Evolutionary conservation across 768 basidiomycete species (phyloP), one percentile per base, ranked within the genome.

Genomic region (Leccinellum albellum): DNA sequence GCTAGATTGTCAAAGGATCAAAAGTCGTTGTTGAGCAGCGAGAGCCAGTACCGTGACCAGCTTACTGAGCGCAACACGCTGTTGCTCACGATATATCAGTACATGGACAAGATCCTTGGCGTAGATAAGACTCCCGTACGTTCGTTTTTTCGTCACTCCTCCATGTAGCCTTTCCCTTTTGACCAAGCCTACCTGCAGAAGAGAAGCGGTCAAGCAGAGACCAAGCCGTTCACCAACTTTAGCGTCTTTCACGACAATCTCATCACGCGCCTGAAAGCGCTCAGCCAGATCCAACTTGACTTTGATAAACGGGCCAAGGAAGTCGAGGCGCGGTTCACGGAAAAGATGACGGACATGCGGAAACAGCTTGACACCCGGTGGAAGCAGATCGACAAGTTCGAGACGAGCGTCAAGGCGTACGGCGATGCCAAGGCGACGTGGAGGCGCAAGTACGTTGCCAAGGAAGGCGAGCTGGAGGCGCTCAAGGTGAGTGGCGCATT

Each of bases 181-280:
- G 29, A 58, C 42, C 26, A 23, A 4, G 15, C 15, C 2, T 6
- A 8, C 47, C 24, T 57, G 37, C 65, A 89, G 89, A 91, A 91
- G 74, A 91, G 87, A 66, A 78, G 82, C 1, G 79, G 82, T 1
- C 82, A 88, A 59, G 86, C 85, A 0, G 91, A 94, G 70, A 91
- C 92, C 0, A 94, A 94, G 66, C 93, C 93, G 0, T 94, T 92
- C 74, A 92, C 93, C 21, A 96, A 96, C 73, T 97, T 98, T 66
- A 77, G 82, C 61, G 87, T 94, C 54, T 97, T 99, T 79, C 91
- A 96, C 64, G 94, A 97, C 72, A 94, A 94, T 64, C 83, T 99
- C 23, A 88, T 97, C 66, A 83, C 86, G 2, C 84, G 95, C 13
- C 79, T 99, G 28, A 93, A 94, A 66, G 79, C 86, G 0, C 82